These are phyloP conservation scores for Phytophthora ohioensis DNA, from an alignment of 352 stramenopile genomes.

Conservation along the genomic window DNA sequence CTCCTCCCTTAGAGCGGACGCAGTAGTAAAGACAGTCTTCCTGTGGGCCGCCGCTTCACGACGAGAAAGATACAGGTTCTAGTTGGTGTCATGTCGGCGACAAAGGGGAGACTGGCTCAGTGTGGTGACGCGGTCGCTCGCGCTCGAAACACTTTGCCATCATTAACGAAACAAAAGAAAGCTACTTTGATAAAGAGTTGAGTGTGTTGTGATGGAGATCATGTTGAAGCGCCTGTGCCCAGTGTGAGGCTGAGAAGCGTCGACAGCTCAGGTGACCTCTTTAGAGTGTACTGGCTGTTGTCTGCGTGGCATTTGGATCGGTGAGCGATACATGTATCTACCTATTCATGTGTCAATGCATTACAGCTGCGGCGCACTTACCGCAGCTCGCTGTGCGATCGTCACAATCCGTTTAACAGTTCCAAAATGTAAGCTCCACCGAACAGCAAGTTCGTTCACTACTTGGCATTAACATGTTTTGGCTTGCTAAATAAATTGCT, in stretches of 20 bases:
- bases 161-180: constrained; percentile 45
- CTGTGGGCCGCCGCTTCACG: constrained; percentile 18
- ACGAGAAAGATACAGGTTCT: constrained; percentile 43
- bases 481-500: constrained; percentile 41
- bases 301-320: background rate
- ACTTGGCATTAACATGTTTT: constrained; percentile 28
- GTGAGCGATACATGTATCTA: background rate
- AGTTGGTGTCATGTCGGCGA: constrained; percentile 6
- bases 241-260: constrained; percentile 17
- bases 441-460: constrained; percentile 21
- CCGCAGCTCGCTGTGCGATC: background rate
- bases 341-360: background rate
- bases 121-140: constrained; percentile 1
- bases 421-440: constrained; percentile 9
- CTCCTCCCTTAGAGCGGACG: constrained; percentile 1
- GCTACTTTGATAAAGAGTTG: constrained; percentile 41
- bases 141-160: constrained; percentile 31
- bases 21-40: constrained; percentile 21
- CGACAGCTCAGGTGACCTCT: background rate
- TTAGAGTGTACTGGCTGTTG: background rate
- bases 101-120: constrained; percentile 9
- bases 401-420: constrained; percentile 32
- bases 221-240: constrained; percentile 16
- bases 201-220: background rate
- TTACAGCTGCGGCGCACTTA: background rate